Percentiles rank a stretch among this genome's conserved stretches.
These are phyloP conservation scores for Pichia phayaonensis DNA, from an alignment of 805 yeast genomes.

Conservation along the genomic window DNA sequence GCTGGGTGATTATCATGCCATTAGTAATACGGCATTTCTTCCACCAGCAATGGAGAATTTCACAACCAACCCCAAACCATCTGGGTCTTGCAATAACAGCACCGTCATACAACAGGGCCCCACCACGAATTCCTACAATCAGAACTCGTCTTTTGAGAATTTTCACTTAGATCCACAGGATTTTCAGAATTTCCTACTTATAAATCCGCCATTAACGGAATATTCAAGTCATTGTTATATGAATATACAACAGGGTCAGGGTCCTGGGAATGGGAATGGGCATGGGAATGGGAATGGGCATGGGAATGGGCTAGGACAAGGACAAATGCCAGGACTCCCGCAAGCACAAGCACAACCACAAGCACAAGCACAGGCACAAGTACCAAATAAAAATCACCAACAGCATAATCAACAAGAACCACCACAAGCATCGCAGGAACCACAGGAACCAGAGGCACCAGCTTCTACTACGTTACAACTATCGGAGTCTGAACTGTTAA, in stretches of 20 bases:
- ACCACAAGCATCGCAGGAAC: not conserved
- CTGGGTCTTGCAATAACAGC: not conserved
- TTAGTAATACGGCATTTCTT: not conserved
- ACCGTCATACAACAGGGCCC: not conserved
- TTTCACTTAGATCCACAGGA: slow-evolving; percentile 30
- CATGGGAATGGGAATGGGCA: not conserved
- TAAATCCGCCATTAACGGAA: slow-evolving; percentile 31
- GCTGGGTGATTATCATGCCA: too few species aligned
- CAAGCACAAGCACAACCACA: too few species aligned
- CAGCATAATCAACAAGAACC: not conserved
- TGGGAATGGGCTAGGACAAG: not conserved
- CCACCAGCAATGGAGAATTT: not conserved
- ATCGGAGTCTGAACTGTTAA: not conserved
- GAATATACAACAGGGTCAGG: not conserved
- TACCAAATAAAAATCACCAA: not conserved
- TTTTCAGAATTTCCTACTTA: slow-evolving; percentile 28
- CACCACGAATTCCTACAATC: not conserved
- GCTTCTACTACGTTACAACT: not conserved
- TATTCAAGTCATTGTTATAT: slow-evolving; percentile 17
- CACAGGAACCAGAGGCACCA: not conserved
- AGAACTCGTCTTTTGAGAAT: slow-evolving; percentile 16
- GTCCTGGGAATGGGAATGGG: not conserved
- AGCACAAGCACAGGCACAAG: too few species aligned
- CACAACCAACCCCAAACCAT: not conserved
- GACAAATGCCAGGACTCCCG: too few species aligned